Percentiles rank a stretch among this genome's conserved stretches.
Evolutionary conservation across 2,329 filamentous ascomycete genomes (phyloP).

Genomic region (Sporothrix protearum): DNA sequence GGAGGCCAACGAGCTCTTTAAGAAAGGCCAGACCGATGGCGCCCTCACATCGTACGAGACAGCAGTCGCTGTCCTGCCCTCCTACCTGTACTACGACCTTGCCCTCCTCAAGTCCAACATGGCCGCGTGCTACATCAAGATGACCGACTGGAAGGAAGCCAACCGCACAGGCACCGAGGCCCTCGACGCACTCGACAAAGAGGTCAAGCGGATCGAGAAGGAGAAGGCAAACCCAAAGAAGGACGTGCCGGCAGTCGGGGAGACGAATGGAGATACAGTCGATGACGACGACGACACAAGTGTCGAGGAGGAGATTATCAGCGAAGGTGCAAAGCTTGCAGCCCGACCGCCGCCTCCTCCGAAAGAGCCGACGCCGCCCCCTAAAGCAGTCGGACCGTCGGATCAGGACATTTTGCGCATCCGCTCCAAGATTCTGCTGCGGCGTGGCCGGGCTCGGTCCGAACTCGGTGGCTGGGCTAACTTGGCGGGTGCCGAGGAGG

Average conservation of each 20-base stretch:
- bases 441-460: constrained; percentile 69
- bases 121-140: constrained; percentile 80
- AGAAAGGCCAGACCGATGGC: constrained; percentile 64
- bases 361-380: constrained; percentile 18
- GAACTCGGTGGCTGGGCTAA: constrained; percentile 75
- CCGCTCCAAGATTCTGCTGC: constrained; percentile 75
- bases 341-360: constrained; percentile 34
- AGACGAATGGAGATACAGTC: constrained; percentile 50
- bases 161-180: constrained; percentile 69
- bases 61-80: constrained; percentile 73
- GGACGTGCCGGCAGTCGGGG: constrained; percentile 40
- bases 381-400: constrained; percentile 29
- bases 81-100: constrained; percentile 81
- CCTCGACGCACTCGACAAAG: constrained; percentile 65
- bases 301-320: constrained; percentile 57
- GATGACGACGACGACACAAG: constrained; percentile 54
- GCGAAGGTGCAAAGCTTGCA: constrained; percentile 53
- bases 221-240: constrained; percentile 35
- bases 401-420: constrained; percentile 68
- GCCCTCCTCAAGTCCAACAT: constrained; percentile 87
- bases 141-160: constrained; percentile 80
- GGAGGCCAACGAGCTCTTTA: constrained; percentile 77
- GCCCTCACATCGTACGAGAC: constrained; percentile 81
- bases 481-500: constrained; percentile 71
- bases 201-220: constrained; percentile 48